A percentile compares a stretch with the other conserved stretches of the same genome.
Conservation (phyloP, 306 rosid species). For the Luffa aegyptiaca region DNA sequence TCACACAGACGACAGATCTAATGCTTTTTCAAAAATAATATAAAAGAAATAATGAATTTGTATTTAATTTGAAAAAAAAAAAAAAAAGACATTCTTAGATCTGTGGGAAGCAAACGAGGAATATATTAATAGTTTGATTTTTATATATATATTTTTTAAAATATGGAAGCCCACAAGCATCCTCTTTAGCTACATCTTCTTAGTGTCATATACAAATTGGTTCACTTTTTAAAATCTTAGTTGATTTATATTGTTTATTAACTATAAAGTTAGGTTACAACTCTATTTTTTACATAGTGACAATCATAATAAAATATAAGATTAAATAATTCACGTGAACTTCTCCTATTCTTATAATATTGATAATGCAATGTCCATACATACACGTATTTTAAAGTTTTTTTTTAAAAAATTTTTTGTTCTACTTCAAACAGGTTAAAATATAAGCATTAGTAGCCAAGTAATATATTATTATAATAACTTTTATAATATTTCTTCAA, state of each 20-base stretch:
- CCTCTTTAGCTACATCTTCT: not conserved
- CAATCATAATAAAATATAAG: not conserved
- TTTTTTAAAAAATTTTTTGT: too few species aligned
- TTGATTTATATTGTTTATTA: not conserved
- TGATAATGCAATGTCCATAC: not conserved
- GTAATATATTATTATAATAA: too few species aligned
- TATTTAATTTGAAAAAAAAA: not conserved
- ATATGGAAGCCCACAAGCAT: not conserved
- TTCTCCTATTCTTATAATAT: not conserved
- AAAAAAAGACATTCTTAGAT: not conserved
- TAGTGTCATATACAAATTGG: not conserved
- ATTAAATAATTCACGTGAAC: not conserved
- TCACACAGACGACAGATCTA: not conserved
- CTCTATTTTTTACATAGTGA: not conserved
- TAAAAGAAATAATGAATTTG: not conserved
- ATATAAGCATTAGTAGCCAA: too few species aligned
- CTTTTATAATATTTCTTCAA: too few species aligned
- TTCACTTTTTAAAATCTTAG: not conserved
- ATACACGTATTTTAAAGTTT: too few species aligned
- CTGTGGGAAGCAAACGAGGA: not conserved
- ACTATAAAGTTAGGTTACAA: not conserved
- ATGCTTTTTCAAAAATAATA: not conserved
- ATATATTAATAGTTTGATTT: not conserved
- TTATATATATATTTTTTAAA: too few species aligned
- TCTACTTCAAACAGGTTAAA: too few species aligned